phyloP scores from a whole-genome alignment of 768 basidiomycete species.

The Fomitopsis pulvina region DNA sequence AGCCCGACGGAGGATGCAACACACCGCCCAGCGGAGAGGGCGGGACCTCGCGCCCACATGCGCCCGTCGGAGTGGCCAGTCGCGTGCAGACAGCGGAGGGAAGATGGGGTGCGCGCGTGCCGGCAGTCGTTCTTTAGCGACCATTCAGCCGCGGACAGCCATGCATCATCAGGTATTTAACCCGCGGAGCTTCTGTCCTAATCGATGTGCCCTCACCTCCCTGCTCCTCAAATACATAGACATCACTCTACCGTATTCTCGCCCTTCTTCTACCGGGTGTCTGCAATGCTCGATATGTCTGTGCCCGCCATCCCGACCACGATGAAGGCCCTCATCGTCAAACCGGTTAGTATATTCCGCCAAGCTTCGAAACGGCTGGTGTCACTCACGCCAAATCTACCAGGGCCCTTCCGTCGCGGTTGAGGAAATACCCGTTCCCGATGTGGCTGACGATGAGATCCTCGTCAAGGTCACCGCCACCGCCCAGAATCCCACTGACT shows the following conservation, averaged over 20 bases:
- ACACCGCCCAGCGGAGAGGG: no score
- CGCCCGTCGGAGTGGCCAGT: no score
- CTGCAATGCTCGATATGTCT: background rate
- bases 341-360: slow-evolving; percentile 10
- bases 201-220: background rate
- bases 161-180: background rate
- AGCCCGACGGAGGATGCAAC: no score
- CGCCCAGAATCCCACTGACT: slow-evolving; percentile 10
- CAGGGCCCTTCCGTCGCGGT: slow-evolving; percentile 5
- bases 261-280: background rate
- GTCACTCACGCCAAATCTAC: background rate
- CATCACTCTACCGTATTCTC: background rate
- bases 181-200: background rate
- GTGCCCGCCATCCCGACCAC: slow-evolving; percentile 2
- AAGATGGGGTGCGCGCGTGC: background rate
- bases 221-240: background rate
- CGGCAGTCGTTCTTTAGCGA: background rate
- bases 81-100: background rate
- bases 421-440: slow-evolving; percentile 6
- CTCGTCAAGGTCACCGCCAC: slow-evolving; percentile 11
- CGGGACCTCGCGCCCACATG: no score
- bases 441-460: slow-evolving; percentile 11
- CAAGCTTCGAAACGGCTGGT: background rate
- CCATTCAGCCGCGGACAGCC: background rate
- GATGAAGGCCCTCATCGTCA: slow-evolving; percentile 19